phyloP scores from a whole-genome alignment of 371 early-diverging fungal species.

The Mortierella sp. region DNA sequence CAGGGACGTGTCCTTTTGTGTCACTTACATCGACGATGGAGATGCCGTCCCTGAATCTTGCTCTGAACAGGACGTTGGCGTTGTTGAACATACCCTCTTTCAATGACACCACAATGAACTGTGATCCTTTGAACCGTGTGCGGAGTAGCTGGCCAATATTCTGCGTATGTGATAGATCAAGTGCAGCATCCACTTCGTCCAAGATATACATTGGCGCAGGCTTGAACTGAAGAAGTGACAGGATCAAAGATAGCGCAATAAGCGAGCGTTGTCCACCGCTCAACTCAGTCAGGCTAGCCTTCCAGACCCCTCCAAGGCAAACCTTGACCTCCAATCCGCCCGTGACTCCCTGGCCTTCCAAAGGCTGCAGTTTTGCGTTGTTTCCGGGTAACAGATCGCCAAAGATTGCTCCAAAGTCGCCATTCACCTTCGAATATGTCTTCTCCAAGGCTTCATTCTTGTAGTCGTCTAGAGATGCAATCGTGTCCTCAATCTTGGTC shows the following conservation, averaged over 20 bases:
- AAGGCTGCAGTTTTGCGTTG: conserved; percentile 86
- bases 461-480: conserved; percentile 86
- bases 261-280: conserved; percentile 99
- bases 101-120: conserved; percentile 99
- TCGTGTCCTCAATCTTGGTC: conserved; percentile 94
- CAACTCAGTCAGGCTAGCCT: conserved; percentile 95
- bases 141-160: conserved; percentile 98
- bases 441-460: conserved; percentile 89
- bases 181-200: conserved; percentile 99
- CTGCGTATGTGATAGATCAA: conserved; percentile 99
- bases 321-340: conserved; percentile 96
- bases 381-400: conserved; percentile 93
- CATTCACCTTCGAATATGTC: conserved; percentile 93
- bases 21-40: conserved; percentile 85
- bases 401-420: conserved; percentile 96
- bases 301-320: conserved; percentile 98
- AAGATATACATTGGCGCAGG: conserved; percentile 99
- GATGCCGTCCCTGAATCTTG: conserved; percentile 96
- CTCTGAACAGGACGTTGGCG: conserved; percentile 98
- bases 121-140: conserved; percentile 96
- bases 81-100: conserved; percentile 99
- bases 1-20: neutral
- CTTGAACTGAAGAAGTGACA: conserved; percentile 97
- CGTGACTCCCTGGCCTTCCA: conserved; percentile 83
- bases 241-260: conserved; percentile 97